These are phyloP conservation scores for Coniferiporia weirii DNA, from an alignment of 1,284 basidiomycete genomes.

Conservation along the genomic window DNA sequence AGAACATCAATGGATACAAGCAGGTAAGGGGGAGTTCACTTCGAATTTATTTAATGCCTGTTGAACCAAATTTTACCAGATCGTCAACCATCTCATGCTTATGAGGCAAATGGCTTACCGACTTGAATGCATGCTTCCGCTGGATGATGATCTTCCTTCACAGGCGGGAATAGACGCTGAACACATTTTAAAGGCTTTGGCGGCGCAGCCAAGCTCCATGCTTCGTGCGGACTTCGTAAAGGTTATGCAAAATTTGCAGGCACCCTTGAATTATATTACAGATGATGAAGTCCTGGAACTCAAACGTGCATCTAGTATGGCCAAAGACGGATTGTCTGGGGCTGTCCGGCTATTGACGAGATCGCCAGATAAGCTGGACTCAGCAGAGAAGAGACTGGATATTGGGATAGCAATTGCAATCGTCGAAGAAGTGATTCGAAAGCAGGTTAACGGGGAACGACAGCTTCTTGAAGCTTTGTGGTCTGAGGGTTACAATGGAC, in stretches of 20 bases:
- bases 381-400: conserved; percentile 45
- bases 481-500: conserved; percentile 49
- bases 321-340: conserved; percentile 57
- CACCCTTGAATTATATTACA: conserved; percentile 53
- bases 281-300: conserved; percentile 54
- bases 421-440: conserved; percentile 44
- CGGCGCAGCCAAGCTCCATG: conserved; percentile 54
- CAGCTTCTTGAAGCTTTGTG: conserved; percentile 51
- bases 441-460: conserved; percentile 47
- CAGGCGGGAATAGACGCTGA: conserved; percentile 62
- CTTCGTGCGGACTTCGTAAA: conserved; percentile 51
- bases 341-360: conserved; percentile 57
- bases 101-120: conserved; percentile 59
- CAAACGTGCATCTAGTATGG: conserved; percentile 54
- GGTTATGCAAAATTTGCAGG: conserved; percentile 47
- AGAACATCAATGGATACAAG: conserved; percentile 56
- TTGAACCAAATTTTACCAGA: conserved; percentile 34
- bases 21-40: conserved; percentile 32
- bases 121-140: conserved; percentile 52
- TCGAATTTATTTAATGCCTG: not conserved
- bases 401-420: conserved; percentile 59
- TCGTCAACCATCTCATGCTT: conserved; percentile 59
- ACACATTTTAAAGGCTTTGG: conserved; percentile 56
- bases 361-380: conserved; percentile 44
- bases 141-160: conserved; percentile 51